Base-by-base conservation (phyloP, 1,284 basidiomycete species). In the Boletellus deceptivus region DNA sequence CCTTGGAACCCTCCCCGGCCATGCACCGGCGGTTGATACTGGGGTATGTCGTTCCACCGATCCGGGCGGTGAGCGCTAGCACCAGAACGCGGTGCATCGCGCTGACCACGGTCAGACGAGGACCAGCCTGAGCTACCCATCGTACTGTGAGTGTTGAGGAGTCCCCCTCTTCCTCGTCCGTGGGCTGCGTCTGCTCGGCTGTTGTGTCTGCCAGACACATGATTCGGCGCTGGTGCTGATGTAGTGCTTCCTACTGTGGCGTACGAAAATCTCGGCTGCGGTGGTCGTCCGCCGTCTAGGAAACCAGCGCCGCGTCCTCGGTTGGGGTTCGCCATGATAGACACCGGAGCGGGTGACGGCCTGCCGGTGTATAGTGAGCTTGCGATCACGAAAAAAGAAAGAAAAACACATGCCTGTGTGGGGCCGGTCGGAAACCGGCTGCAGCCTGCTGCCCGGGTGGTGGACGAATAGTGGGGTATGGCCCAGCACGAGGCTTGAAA, bases 301-400 rank as follows among this genome's bases (percentile, higher is more conserved):
- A 47, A 37, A 40, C 54, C 48, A 43, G 35, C 1, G 2, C 68
- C 70, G n/a, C 75, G 70, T n/a, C 75, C 79, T 45, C 83, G 74
- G 61, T 85, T 83, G 1, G 86, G 89, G 61, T 92, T 91, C 5
- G 78, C 68, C 82, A 84, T 78, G 42, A 86, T 82, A 20, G 74
- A 71, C 9, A 80, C 69, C 11, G 72, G 72, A 3, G 64, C 69
- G 17, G 70, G 67, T 5, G 67, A 47, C 50, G 60, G 56, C 22
- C 65, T 68, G 53, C 16, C 59, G 57, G 43, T 20, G 62, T 7
- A 6, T 10, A n/a, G 31, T 57, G 4, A 63, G 34, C 31, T 35
- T 24, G 27, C 43, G 41, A 9, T 47, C n/a, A 10, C 25, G 3
- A 34, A 2, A 10, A 36, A 10, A 29, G 11, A 17, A 1, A 6